Evolutionary conservation across 805 yeast genomes (phyloP).

Genomic region (Danielia reshetovae): DNA sequence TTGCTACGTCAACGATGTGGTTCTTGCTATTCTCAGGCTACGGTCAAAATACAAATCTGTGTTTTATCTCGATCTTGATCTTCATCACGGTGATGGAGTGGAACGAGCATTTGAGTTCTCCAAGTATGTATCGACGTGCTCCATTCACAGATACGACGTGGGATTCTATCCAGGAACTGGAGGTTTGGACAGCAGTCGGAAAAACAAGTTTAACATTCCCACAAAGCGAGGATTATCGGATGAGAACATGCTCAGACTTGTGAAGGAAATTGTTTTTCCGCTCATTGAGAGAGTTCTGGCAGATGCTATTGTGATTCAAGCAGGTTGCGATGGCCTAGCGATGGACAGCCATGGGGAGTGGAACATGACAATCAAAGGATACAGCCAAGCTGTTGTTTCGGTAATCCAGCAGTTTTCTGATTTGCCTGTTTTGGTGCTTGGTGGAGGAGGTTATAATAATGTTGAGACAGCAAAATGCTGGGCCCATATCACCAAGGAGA

Average conservation of each 20-base stretch:
- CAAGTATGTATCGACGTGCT: conserved; percentile 53
- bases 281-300: conserved; percentile 38
- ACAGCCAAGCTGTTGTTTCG: conserved; percentile 37
- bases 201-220: conserved; percentile 49
- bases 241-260: conserved; percentile 10
- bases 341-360: conserved; percentile 63
- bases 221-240: conserved; percentile 55
- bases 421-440: conserved; percentile 48
- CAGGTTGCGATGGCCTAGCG: conserved; percentile 74
- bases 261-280: conserved; percentile 43
- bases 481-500: conserved; percentile 38
- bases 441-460: conserved; percentile 78
- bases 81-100: conserved; percentile 83
- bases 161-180: conserved; percentile 81
- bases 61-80: conserved; percentile 65
- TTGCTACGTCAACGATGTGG: conserved; percentile 71
- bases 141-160: conserved; percentile 58
- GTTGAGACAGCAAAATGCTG: conserved; percentile 60
- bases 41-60: conserved; percentile 44
- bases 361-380: conserved; percentile 59
- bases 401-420: conserved; percentile 10
- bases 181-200: conserved; percentile 29
- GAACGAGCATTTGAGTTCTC: conserved; percentile 58
- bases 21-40: conserved; percentile 49
- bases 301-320: conserved; percentile 55